Evolutionary conservation across 2,329 filamentous ascomycete genomes (phyloP).

Genomic region (Magnaporthiopsis poae): DNA sequence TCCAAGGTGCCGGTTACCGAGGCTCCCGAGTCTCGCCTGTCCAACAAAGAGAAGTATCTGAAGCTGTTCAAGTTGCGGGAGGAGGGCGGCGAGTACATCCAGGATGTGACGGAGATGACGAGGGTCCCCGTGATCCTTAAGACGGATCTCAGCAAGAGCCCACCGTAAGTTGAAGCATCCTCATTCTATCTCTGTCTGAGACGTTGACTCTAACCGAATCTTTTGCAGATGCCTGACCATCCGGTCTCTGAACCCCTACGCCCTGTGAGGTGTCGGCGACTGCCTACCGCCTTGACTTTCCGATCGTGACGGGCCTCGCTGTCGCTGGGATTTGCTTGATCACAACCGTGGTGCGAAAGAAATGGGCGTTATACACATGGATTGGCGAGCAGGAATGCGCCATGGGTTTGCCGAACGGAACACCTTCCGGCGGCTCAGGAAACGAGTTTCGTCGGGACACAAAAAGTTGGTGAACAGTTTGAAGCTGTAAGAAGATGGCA

Average conservation of each 20-base stretch:
- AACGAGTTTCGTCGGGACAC: neutral
- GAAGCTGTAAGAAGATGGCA: neutral
- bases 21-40: slow-evolving; percentile 67
- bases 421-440: neutral
- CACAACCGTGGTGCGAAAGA: neutral
- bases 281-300: neutral
- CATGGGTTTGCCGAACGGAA: neutral
- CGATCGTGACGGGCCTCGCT: neutral
- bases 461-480: neutral
- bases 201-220: slow-evolving; percentile 26
- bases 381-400: neutral
- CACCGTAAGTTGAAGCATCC: slow-evolving; percentile 65
- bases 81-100: slow-evolving; percentile 89
- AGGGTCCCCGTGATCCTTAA: slow-evolving; percentile 95
- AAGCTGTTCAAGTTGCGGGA: slow-evolving; percentile 82
- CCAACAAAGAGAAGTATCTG: slow-evolving; percentile 92
- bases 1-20: slow-evolving; percentile 75
- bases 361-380: neutral
- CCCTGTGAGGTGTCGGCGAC: slow-evolving; percentile 32
- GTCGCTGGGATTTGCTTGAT: neutral
- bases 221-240: slow-evolving; percentile 65
- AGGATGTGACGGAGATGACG: slow-evolving; percentile 97
- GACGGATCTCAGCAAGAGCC: slow-evolving; percentile 96
- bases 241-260: slow-evolving; percentile 71
- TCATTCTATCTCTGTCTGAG: neutral